Conservation (phyloP, 306 rosid species). For the Casuarina equisetifolia region DNA sequence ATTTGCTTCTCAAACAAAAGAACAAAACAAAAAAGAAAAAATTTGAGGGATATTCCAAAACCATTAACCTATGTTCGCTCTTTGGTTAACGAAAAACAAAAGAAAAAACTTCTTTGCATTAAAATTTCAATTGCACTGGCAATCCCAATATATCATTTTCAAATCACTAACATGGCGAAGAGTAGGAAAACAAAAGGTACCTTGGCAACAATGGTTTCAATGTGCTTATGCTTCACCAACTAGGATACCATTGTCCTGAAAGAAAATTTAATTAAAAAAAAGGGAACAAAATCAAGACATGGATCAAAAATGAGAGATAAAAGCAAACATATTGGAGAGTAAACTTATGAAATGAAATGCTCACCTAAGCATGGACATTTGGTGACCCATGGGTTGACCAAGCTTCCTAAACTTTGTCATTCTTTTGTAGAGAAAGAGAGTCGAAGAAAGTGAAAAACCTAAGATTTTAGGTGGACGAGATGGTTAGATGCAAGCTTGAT, state of each 20-base stretch:
- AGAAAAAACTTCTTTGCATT: background rate
- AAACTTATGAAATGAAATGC: background rate
- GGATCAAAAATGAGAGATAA: background rate
- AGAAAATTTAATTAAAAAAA: background rate
- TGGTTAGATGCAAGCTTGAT: too few species aligned
- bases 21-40: background rate
- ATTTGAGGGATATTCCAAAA: background rate
- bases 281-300: background rate
- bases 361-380: constrained; percentile 88
- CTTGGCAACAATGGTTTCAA: constrained; percentile 95
- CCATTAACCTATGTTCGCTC: background rate
- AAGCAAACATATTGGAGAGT: background rate
- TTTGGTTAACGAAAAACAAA: background rate
- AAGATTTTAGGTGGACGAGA: background rate
- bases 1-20: background rate
- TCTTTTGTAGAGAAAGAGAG: background rate
- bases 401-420: constrained; percentile 97
- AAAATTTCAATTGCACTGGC: background rate
- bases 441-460: constrained; percentile 23
- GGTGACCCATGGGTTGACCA: constrained; percentile 65
- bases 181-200: constrained; percentile 15
- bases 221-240: constrained; percentile 91
- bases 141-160: background rate
- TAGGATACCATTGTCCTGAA: constrained; percentile 92
- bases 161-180: constrained; percentile 1